Conservation (phyloP, 129 eudicot genomes). For the Ambrosia artemisiifolia region DNA sequence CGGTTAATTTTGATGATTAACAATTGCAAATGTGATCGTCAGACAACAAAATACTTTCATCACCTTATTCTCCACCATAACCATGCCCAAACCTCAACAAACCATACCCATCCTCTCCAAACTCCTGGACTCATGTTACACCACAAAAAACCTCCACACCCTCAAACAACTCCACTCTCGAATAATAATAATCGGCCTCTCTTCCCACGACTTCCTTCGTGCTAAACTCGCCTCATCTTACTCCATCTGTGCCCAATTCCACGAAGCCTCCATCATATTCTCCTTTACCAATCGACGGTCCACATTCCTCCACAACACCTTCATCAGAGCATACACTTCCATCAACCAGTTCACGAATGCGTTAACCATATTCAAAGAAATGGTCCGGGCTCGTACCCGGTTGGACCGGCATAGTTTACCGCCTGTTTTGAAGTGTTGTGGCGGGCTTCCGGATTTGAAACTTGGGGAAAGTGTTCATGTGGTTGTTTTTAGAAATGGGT, state of each 20-base stretch:
- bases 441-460: slow-evolving; percentile 34
- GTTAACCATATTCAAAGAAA: slow-evolving; percentile 33
- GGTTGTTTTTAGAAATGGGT: slow-evolving; percentile 35
- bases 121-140: slow-evolving; percentile 32
- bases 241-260: slow-evolving; percentile 40
- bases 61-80: slow-evolving; percentile 9
- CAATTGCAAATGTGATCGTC: too few species aligned
- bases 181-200: slow-evolving; percentile 28
- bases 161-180: slow-evolving; percentile 42
- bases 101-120: slow-evolving; percentile 30
- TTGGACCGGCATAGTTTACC: slow-evolving; percentile 48
- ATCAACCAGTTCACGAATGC: slow-evolving; percentile 25
- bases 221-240: slow-evolving; percentile 45
- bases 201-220: slow-evolving; percentile 46
- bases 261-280: slow-evolving; percentile 46
- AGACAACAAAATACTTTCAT: background rate
- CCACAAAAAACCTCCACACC: slow-evolving; percentile 36
- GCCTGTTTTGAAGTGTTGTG: slow-evolving; percentile 44
- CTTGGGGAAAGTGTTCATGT: slow-evolving; percentile 39
- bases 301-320: slow-evolving; percentile 54
- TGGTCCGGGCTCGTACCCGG: slow-evolving; percentile 30
- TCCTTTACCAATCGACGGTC: slow-evolving; percentile 40
- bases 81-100: slow-evolving; percentile 25
- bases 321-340: slow-evolving; percentile 41
- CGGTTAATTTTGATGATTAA: too few species aligned